These are phyloP conservation scores for Circinella minor DNA, from an alignment of 371 early-diverging fungal genomes.

Conservation along the genomic window DNA sequence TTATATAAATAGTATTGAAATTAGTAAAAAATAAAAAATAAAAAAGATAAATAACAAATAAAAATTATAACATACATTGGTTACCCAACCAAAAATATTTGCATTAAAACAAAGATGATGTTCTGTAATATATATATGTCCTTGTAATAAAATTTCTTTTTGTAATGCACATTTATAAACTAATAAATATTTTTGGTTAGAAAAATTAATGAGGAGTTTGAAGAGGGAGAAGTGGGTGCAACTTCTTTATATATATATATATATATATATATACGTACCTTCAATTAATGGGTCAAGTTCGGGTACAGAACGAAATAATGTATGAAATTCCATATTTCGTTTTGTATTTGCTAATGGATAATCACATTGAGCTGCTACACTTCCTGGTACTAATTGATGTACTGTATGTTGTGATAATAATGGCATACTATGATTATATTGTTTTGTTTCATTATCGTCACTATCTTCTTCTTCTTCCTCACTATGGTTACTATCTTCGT, in stretches of 20 bases:
- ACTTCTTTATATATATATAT: no score
- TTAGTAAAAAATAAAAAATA: not conserved
- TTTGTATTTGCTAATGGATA: constrained; percentile 46
- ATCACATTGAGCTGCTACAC: constrained; percentile 4
- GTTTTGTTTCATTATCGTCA: not conserved
- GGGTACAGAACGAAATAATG: constrained; percentile 65
- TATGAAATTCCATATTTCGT: constrained; percentile 63
- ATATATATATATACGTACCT: constrained; percentile 48
- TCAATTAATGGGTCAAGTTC: constrained; percentile 66
- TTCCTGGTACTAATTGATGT: not conserved
- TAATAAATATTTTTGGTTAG: no score
- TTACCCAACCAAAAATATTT: constrained; percentile 96
- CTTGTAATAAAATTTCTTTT: constrained; percentile 92
- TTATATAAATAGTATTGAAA: no score
- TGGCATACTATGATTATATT: not conserved
- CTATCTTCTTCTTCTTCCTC: not conserved
- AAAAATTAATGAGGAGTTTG: no score
- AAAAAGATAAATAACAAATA: no score
- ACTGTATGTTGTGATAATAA: not conserved
- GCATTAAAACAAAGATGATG: constrained; percentile 91
- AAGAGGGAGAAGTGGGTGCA: no score
- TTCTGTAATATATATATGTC: constrained; percentile 87
- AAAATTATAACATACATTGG: constrained; percentile 66
- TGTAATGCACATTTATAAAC: constrained; percentile 93
- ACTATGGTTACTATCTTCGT: not conserved